Conservation (phyloP, 2,329 filamentous ascomycete genomes). For the Neoarthrinium moseri region DNA sequence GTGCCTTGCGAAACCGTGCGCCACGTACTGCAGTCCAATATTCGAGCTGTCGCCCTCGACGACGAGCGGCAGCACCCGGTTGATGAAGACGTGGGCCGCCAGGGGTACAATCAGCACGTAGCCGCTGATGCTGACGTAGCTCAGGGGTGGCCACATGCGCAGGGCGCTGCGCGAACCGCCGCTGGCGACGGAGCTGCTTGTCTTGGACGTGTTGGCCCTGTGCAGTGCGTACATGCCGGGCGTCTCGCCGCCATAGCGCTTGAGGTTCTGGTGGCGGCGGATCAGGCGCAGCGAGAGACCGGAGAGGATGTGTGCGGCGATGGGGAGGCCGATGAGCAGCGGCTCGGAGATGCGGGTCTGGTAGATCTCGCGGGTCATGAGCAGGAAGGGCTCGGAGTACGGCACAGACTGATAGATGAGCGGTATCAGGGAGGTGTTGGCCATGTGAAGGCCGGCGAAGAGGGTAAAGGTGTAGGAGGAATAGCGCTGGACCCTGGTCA, state of each 20-base stretch:
- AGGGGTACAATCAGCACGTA: constrained; percentile 68
- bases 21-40: constrained; percentile 78
- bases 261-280: constrained; percentile 68
- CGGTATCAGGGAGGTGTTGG: constrained; percentile 80
- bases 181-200: constrained; percentile 28
- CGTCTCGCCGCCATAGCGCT: constrained; percentile 72
- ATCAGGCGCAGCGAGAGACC: constrained; percentile 77
- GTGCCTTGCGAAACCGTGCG: constrained; percentile 78
- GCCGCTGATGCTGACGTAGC: constrained; percentile 68
- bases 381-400: constrained; percentile 78
- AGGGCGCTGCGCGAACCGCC: constrained; percentile 15
- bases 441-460: constrained; percentile 74
- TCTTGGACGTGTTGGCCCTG: constrained; percentile 25
- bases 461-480: constrained; percentile 81
- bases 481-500: constrained; percentile 79
- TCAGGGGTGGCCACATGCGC: constrained; percentile 67
- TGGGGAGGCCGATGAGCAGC: constrained; percentile 72
- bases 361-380: constrained; percentile 90
- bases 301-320: constrained; percentile 72
- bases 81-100: constrained; percentile 70
- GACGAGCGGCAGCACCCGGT: constrained; percentile 71
- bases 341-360: constrained; percentile 81
- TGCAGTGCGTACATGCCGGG: constrained; percentile 45
- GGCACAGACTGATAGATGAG: constrained; percentile 70
- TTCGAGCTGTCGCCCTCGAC: constrained; percentile 85